Evolutionary conservation across 2,329 filamentous ascomycete species (phyloP).

Genomic region (Pseudovirgaria hyperparasitica): DNA sequence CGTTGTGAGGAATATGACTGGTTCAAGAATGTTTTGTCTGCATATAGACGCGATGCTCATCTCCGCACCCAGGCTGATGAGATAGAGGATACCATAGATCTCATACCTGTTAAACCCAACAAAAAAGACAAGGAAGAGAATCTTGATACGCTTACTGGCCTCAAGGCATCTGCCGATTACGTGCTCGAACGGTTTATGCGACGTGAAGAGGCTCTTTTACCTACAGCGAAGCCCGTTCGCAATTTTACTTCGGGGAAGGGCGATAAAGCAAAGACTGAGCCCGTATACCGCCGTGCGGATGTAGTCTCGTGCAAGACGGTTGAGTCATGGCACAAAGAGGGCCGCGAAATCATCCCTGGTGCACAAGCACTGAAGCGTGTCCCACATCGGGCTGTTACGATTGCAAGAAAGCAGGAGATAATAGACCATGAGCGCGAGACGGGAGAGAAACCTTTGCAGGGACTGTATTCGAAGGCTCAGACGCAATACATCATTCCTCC

Average conservation of each 20-base stretch:
- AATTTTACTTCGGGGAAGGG: conserved; percentile 66
- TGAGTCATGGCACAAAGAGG: conserved; percentile 97
- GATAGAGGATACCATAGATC: conserved; percentile 63
- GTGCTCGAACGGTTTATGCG: conserved; percentile 77
- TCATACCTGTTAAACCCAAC: conserved; percentile 50
- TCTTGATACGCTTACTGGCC: conserved; percentile 67
- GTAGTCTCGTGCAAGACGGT: conserved; percentile 77
- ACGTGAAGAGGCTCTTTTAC: conserved; percentile 76
- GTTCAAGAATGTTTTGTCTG: conserved; percentile 70
- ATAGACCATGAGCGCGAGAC: conserved; percentile 68
- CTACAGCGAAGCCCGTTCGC: conserved; percentile 55
- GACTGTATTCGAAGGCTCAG: conserved; percentile 70
- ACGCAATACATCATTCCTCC: conserved; percentile 93
- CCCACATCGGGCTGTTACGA: conserved; percentile 80
- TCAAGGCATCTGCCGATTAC: conserved; percentile 76
- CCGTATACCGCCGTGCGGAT: conserved; percentile 68
- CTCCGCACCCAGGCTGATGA: conserved; percentile 61
- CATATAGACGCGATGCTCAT: conserved; percentile 46
- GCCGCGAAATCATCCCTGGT: conserved; percentile 58
- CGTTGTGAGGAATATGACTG: conserved; percentile 72
- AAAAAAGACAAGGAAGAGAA: conserved; percentile 63
- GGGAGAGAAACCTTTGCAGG: conserved; percentile 75
- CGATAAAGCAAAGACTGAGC: conserved; percentile 59
- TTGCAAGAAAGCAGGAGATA: conserved; percentile 75
- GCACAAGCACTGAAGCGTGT: conserved; percentile 72